These are phyloP conservation scores for Fusarium camptoceras DNA, from an alignment of 2,329 filamentous ascomycete species.

Conservation along the genomic window DNA sequence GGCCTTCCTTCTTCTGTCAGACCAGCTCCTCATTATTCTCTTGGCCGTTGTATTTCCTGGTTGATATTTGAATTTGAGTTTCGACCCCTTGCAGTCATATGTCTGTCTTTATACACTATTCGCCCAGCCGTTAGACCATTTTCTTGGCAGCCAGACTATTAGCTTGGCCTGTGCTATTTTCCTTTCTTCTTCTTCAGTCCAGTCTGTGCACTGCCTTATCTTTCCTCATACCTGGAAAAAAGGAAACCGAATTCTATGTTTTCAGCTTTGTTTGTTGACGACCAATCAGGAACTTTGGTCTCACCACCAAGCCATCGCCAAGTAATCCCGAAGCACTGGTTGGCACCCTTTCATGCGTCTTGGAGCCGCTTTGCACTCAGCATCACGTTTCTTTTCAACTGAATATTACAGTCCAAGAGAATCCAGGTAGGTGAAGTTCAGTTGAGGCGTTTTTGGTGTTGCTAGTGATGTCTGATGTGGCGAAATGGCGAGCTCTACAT, in stretches of 20 bases:
- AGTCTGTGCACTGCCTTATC: neutral
- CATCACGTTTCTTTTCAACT: neutral
- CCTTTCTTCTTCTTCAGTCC: neutral
- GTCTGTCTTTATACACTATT: neutral
- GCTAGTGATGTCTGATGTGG: fast-evolving
- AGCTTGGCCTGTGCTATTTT: neutral
- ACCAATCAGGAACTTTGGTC: neutral
- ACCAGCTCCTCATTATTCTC: neutral
- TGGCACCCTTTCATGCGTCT: neutral
- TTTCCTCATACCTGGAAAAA: neutral
- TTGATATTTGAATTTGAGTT: neutral
- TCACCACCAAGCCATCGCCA: neutral
- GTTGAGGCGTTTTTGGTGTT: neutral
- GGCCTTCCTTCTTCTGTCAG: neutral
- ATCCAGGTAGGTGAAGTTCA: too few relatives aligned
- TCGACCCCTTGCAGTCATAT: neutral
- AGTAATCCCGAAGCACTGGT: neutral
- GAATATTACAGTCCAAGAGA: neutral
- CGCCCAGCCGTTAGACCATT: neutral
- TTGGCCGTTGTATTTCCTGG: neutral
- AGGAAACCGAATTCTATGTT: neutral
- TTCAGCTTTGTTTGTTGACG: neutral
- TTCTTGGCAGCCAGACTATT: neutral
- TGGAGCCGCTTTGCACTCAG: neutral
- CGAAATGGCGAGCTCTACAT: neutral